A percentile compares a stretch with the other conserved stretches of the same genome.
phyloP scores from a whole-genome alignment of 176 grass and related monocot species.

The Leersia perrieri region DNA sequence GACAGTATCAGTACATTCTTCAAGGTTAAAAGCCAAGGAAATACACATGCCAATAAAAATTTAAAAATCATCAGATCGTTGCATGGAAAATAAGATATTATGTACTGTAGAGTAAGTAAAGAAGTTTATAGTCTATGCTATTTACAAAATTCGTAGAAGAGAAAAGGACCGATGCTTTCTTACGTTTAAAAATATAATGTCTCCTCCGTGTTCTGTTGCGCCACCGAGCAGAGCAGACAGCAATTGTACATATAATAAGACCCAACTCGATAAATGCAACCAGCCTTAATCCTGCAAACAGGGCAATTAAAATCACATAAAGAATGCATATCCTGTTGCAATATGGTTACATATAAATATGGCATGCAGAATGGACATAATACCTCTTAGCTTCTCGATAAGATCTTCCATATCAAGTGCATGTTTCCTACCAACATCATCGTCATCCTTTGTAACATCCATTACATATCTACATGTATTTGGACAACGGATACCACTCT shows the following conservation, averaged over 20 bases:
- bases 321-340: neutral
- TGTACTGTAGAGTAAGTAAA: neutral
- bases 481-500: conserved; percentile 60
- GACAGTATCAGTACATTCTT: neutral
- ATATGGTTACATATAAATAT: conserved; percentile 8
- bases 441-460: neutral
- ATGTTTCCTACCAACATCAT: conserved; percentile 27
- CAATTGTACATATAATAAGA: conserved; percentile 40
- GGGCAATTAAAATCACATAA: conserved; percentile 15
- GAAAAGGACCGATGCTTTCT: conserved; percentile 27
- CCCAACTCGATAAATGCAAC: conserved; percentile 53
- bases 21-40: neutral
- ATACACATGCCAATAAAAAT: neutral
- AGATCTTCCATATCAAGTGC: conserved; percentile 57
- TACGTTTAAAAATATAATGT: conserved; percentile 57
- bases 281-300: conserved; percentile 58
- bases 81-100: neutral
- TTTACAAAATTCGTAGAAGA: neutral
- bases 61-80: neutral
- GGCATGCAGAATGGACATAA: neutral
- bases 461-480: conserved; percentile 74
- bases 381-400: conserved; percentile 70
- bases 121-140: neutral
- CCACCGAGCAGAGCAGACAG: conserved; percentile 47
- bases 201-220: conserved; percentile 46